phyloP scores from a whole-genome alignment of 2,329 filamentous ascomycete genomes.

The Dothidotthia symphoricarpi region DNA sequence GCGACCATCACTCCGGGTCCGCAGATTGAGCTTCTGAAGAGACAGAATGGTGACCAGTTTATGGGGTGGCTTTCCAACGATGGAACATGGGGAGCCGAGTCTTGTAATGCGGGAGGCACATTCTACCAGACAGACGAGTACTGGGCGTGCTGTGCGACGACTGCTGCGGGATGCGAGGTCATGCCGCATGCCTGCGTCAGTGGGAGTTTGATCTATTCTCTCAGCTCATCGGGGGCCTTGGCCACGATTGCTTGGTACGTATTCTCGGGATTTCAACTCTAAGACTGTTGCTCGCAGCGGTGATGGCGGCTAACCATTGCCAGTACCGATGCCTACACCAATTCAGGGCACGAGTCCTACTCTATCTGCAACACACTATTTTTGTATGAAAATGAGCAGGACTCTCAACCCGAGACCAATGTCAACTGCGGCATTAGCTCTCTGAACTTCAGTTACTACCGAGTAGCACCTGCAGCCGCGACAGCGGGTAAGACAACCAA shows the following conservation, averaged over 20 bases:
- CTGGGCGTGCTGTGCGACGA: conserved; percentile 26
- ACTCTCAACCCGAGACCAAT: conserved; percentile 23
- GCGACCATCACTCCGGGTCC: conserved; percentile 29
- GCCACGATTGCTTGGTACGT: conserved; percentile 16
- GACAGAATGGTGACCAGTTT: conserved; percentile 23
- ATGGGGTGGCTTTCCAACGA: conserved; percentile 23
- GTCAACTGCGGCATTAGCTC: conserved; percentile 23
- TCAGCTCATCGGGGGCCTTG: conserved; percentile 7
- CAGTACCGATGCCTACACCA: conserved; percentile 17
- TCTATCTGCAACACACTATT: conserved; percentile 28
- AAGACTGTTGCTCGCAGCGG: not conserved
- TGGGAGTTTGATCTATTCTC: conserved; percentile 22
- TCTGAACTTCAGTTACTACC: conserved; percentile 26
- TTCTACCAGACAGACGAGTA: conserved; percentile 17
- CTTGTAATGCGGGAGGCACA: conserved; percentile 21
- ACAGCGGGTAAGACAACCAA: conserved; percentile 6
- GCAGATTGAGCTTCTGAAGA: conserved; percentile 22
- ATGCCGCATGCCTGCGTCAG: conserved; percentile 21
- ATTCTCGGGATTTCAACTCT: not conserved
- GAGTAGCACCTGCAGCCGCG: conserved; percentile 13
- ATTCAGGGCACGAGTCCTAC: conserved; percentile 14
- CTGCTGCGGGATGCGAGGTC: conserved; percentile 17
- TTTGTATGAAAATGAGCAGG: conserved; percentile 23
- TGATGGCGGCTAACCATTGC: not conserved
- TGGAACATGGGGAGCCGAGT: conserved; percentile 13